A percentile compares a stretch with the other conserved stretches of the same genome.
Conservation (phyloP, 805 yeast genomes). For the Candida vartiovaarae region DNA sequence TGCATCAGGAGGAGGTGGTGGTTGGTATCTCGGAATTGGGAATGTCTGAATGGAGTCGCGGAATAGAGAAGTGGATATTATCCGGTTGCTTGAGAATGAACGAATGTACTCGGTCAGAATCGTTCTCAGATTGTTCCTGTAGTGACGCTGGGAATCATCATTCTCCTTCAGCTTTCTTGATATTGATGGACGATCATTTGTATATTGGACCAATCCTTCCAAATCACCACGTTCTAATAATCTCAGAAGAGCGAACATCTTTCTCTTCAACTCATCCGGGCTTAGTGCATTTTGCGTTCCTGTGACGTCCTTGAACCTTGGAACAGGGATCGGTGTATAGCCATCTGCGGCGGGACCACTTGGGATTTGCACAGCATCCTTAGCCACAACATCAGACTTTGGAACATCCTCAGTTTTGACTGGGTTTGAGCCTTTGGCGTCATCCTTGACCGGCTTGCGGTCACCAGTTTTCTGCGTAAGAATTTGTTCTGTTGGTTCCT, state of each 20-base stretch:
- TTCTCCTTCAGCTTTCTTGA: conserved; percentile 1
- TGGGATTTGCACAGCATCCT: background rate
- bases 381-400: background rate
- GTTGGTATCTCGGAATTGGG: background rate
- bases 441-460: no score
- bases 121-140: conserved; percentile 1
- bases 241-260: background rate
- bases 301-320: conserved; percentile 1
- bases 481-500: no score
- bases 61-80: background rate
- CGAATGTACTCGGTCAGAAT: background rate
- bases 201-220: background rate
- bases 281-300: background rate
- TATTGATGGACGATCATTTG: background rate
- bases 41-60: background rate
- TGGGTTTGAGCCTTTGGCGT: no score
- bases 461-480: no score
- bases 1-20: background rate
- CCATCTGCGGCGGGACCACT: background rate
- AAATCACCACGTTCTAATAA: background rate
- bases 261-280: background rate
- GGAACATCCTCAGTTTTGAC: background rate
- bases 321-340: background rate
- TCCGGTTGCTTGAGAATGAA: background rate
- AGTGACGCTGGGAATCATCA: background rate